Evolutionary conservation across 106 monocot genomes (phyloP).

Genomic region (Allium fistulosum): DNA sequence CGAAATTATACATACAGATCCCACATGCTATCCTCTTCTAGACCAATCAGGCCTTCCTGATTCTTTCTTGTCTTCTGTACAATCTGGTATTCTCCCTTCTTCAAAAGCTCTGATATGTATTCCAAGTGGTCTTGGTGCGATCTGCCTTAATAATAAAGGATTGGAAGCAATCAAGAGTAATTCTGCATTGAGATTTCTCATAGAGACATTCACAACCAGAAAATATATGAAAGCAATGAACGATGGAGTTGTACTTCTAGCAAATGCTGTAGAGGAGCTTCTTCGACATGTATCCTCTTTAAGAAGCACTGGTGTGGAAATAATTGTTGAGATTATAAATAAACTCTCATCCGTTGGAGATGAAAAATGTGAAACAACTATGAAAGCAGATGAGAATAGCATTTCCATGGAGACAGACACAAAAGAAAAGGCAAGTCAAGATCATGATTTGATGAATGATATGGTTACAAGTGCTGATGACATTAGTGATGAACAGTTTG

Average conservation of each 20-base stretch:
- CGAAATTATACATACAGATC: conserved; percentile 98
- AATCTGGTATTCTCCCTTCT: conserved; percentile 70
- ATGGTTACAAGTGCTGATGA: conserved; percentile 56
- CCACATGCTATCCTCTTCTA: conserved; percentile 73
- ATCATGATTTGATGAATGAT: conserved; percentile 68
- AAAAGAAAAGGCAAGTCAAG: conserved; percentile 62
- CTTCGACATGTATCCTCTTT: conserved; percentile 91
- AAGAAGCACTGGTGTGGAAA: conserved; percentile 77
- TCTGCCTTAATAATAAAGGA: conserved; percentile 85
- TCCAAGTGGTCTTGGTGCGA: conserved; percentile 97
- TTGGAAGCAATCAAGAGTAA: conserved; percentile 80
- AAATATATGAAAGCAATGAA: conserved; percentile 97
- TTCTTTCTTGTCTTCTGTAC: conserved; percentile 77
- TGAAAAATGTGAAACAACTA: conserved; percentile 39
- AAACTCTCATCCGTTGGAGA: conserved; percentile 63
- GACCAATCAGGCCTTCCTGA: conserved; percentile 77
- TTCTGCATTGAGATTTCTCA: conserved; percentile 62
- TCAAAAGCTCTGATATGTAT: conserved; percentile 91
- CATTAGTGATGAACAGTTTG: conserved; percentile 73
- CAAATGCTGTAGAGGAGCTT: conserved; percentile 96
- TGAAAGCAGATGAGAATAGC: conserved; percentile 38
- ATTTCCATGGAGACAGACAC: conserved; percentile 85
- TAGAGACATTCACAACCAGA: conserved; percentile 73
- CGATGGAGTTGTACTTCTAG: conserved; percentile 94
- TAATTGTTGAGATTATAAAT: conserved; percentile 83